Evolutionary conservation across 139 green algal genomes (phyloP), one percentile per base, ranked within the genome.

Genomic region (Pseudopediastrum boryanum): DNA sequence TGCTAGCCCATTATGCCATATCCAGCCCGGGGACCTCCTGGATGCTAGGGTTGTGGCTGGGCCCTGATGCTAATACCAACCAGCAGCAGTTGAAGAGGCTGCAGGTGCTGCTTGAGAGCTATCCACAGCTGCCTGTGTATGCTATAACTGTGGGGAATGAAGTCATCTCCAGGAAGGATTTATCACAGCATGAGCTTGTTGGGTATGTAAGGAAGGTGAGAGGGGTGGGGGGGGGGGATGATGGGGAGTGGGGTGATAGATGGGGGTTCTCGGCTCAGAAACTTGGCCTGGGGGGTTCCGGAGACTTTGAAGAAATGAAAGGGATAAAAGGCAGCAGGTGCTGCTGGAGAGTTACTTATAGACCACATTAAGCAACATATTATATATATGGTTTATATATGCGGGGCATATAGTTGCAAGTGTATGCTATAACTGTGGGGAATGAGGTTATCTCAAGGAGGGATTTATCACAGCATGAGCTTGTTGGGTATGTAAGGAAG

Each of bases 111-210:
- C 48, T 58, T 16, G 48, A 16, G 48, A 19, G 48, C 48, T 16
- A 16, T 27, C 19, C 16, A 58, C 16, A 16, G 16, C 48, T 58
- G 16, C 19, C 16, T 19, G 16, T 16, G 48, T 27, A 35, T 23
- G 71, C 46, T 8, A 78, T 78, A 27, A 54, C 42, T 42, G 71
- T 78, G 2, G 71, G 71, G 52, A 78, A 68, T 50, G 71, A 78
- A 39, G 71, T 54, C 21, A 16, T 78, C 35, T 66, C 46, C 31
- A 51, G 71, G 36, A n/a, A n/a, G 9, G 71, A 78, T 36, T 38
- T 68, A 27, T 44, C 13, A 10, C 35, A 69, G 52, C 35, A 44
- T 29, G 38, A 78, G 52, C 52, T 78, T 27, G n/a, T 78, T 19
- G n/a, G 42, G 36, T 43, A 41, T 12, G 68, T 78, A 21, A 31